A percentile compares a stretch with the other conserved stretches of the same genome.
These are phyloP conservation scores for Skeletonema costatum DNA, from an alignment of 108 stramenopile species.

Conservation along the genomic window DNA sequence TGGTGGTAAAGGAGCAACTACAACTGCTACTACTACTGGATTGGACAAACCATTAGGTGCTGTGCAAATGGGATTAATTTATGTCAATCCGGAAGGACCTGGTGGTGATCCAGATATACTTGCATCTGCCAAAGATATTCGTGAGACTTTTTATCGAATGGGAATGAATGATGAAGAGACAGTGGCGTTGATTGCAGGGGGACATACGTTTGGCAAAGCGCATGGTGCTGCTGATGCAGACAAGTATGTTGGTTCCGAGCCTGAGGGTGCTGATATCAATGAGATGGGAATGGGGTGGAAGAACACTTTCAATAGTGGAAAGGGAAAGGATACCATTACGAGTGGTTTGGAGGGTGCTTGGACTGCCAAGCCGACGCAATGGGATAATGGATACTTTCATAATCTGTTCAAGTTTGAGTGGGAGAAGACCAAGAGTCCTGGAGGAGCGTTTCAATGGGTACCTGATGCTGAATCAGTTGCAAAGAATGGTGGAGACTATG, in stretches of 20 bases:
- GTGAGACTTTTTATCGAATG: slow-evolving; percentile 77
- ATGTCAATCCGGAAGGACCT: slow-evolving; percentile 88
- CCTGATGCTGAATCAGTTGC: slow-evolving; percentile 41
- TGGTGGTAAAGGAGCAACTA: no score
- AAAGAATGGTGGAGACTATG: slow-evolving; percentile 32
- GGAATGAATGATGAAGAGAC: slow-evolving; percentile 83
- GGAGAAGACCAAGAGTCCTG: slow-evolving; percentile 70
- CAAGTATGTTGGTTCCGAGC: slow-evolving; percentile 68
- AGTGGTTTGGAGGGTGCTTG: slow-evolving; percentile 81
- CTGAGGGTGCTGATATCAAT: slow-evolving; percentile 66
- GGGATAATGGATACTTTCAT: slow-evolving; percentile 81
- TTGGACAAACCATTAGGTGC: slow-evolving; percentile 77
- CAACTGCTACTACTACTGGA: neutral
- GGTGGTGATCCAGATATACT: slow-evolving; percentile 69
- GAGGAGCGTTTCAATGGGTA: slow-evolving; percentile 76
- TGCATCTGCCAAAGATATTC: slow-evolving; percentile 71
- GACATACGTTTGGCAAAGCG: slow-evolving; percentile 82
- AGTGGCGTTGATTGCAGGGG: slow-evolving; percentile 81
- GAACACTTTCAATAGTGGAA: slow-evolving; percentile 57
- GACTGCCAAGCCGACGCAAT: slow-evolving; percentile 65
- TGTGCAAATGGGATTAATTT: slow-evolving; percentile 81
- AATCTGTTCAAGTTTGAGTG: slow-evolving; percentile 72
- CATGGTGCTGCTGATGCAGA: slow-evolving; percentile 72
- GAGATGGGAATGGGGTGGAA: slow-evolving; percentile 81
- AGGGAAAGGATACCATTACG: slow-evolving; percentile 70